These are phyloP conservation scores for Posidonia oceanica DNA, from an alignment of 116 monocot species.

Conservation along the genomic window DNA sequence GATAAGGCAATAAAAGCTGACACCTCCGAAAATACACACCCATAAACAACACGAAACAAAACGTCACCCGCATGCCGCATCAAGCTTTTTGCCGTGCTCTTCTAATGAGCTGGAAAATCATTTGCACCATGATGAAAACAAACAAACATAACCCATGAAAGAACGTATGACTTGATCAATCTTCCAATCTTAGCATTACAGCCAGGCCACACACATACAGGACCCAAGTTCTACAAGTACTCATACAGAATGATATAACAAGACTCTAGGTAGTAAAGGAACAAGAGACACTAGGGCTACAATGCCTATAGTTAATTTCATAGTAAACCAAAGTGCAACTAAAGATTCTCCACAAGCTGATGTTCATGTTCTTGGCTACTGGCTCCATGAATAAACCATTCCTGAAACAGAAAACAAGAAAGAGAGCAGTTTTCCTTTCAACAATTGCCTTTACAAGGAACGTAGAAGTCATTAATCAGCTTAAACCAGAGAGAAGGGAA, in stretches of 20 bases:
- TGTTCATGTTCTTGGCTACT: neutral
- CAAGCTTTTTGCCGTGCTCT: too few relatives aligned
- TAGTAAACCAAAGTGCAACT: neutral
- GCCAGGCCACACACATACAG: neutral
- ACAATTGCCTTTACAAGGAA: too few relatives aligned
- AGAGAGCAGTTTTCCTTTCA: neutral
- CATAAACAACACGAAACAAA: too few relatives aligned
- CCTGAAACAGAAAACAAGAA: conserved; percentile 8
- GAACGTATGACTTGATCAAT: neutral
- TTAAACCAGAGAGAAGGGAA: neutral
- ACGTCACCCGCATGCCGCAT: too few relatives aligned
- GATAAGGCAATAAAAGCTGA: too few relatives aligned
- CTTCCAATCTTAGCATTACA: neutral
- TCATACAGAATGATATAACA: neutral
- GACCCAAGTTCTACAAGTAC: neutral
- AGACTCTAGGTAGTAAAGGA: neutral
- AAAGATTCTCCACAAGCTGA: conserved; percentile 2
- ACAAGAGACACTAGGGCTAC: neutral
- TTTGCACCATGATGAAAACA: too few relatives aligned
- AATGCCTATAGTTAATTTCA: neutral
- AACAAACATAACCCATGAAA: neutral
- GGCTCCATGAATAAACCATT: neutral
- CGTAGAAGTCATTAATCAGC: neutral
- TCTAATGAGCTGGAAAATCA: too few relatives aligned
- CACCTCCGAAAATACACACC: too few relatives aligned